Evolutionary conservation across 2,329 filamentous ascomycete species (phyloP), one percentile per base, ranked within the genome.

Genomic region (Fusarium sp.): DNA sequence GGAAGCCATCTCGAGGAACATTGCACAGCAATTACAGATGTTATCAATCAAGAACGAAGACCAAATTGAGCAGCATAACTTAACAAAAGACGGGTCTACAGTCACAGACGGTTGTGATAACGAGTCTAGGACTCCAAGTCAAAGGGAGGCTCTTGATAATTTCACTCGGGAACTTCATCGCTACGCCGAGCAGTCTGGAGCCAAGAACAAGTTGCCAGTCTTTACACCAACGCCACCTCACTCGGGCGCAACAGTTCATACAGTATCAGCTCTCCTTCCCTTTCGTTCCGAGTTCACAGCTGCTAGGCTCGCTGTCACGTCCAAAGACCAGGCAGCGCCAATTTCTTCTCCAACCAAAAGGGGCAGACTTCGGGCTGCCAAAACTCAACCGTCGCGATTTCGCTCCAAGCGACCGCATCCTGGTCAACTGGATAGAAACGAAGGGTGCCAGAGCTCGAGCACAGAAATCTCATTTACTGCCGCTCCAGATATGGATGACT

Each of bases 291-390:
- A 89, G 64, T 87, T 89, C 65, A 79, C 78, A 61, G 81, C 81
- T 61, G 86, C 84, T 58, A 85, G 86, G 1, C 79, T 89, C 54
- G 85, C 86, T 2, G 83, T 89, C 1, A 88, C 87, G 10, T 87
- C 86, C 34, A 77, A 76, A 49, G 66, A 79, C 67, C 64, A 86
- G 83, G 69, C 83, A 81, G 75, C 79, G 63, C 18, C 10, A 4
- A 20, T 51, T 16, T 53, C 42, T 49, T 54, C 14, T 1, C 50
- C 29, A 31, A 44, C 65, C 40, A 64, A 64, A 55, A 55, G 67
- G 29, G 62, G 63, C 6, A 67, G 59, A 16, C 34, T 53, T 7
- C 67, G 67, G 58, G 51, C 57, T 16, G 33, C 59, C 11, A 63
- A 50, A 18, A 58, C 46, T 23, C 63, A 53, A 16, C 44, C 42